Evolutionary conservation across 805 yeast species (phyloP).

Genomic region (Candida orba): DNA sequence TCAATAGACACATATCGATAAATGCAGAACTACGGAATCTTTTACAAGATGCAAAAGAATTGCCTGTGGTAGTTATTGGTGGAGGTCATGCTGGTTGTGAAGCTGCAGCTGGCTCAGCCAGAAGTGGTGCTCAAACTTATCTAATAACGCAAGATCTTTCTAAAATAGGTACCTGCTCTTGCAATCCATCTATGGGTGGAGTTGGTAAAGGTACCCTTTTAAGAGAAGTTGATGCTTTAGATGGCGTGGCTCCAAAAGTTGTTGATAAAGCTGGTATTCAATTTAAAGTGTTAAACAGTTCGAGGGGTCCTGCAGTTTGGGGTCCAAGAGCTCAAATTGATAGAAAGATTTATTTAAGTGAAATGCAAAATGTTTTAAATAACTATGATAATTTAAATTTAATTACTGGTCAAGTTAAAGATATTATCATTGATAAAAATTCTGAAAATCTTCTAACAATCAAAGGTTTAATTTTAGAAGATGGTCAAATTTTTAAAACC

Average conservation of each 20-base stretch:
- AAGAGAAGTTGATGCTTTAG: conserved; percentile 92
- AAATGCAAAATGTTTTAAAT: conserved; percentile 67
- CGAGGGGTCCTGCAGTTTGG: conserved; percentile 96
- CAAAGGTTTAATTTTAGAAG: conserved; percentile 65
- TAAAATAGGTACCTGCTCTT: conserved; percentile 89
- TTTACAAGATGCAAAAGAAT: conserved; percentile 11
- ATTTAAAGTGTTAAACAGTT: conserved; percentile 75
- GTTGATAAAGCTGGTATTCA: conserved; percentile 92
- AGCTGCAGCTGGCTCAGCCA: conserved; percentile 89
- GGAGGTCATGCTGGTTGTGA: conserved; percentile 99
- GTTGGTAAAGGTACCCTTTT: conserved; percentile 93
- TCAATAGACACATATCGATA: conserved; percentile 12
- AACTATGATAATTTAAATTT: conserved; percentile 48
- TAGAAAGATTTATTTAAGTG: conserved; percentile 63
- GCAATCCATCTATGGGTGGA: conserved; percentile 98
- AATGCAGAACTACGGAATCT: conserved; percentile 17
- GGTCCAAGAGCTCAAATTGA: conserved; percentile 98
- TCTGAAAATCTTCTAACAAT: conserved; percentile 20
- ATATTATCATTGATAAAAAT: conserved; percentile 53
- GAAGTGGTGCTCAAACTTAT: conserved; percentile 66
- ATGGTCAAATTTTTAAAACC: conserved; percentile 56
- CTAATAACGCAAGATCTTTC: conserved; percentile 68
- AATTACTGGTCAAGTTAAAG: conserved; percentile 74
- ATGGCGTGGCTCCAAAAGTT: conserved; percentile 82
- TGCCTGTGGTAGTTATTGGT: conserved; percentile 83